Conservation (phyloP, 176 grass and related monocot species). For the Eleusine coracana region DNA sequence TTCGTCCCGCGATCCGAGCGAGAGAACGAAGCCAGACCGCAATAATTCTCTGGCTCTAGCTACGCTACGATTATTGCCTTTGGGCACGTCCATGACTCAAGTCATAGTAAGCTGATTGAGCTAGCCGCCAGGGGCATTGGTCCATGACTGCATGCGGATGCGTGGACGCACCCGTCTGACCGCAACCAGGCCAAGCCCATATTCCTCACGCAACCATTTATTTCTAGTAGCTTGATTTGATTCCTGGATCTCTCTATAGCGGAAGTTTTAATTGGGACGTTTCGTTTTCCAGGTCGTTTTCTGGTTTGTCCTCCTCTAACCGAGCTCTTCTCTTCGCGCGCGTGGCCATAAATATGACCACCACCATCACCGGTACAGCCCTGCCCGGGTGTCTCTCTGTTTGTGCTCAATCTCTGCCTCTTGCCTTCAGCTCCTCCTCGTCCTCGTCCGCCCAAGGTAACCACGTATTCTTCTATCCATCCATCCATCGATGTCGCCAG, state of each 20-base stretch:
- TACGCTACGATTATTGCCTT: too few species aligned
- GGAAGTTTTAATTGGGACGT: background rate
- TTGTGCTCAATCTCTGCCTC: background rate
- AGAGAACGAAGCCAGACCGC: background rate
- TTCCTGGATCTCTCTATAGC: background rate
- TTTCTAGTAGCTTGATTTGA: background rate
- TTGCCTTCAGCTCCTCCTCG: background rate
- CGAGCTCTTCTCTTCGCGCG: background rate
- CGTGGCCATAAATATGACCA: background rate
- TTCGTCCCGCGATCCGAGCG: too few species aligned
- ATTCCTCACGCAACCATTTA: constrained; percentile 18
- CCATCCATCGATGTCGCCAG: too few species aligned
- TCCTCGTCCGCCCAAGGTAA: constrained; percentile 1
- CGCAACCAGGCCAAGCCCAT: background rate
- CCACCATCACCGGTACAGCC: background rate
- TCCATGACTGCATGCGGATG: too few species aligned
- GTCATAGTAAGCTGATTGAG: too few species aligned
- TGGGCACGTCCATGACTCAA: too few species aligned
- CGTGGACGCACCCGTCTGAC: background rate
- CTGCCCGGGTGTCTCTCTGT: background rate
- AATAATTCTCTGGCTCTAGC: background rate
- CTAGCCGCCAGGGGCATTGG: background rate
- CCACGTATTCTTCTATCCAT: background rate
- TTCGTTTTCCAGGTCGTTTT: constrained; percentile 33
- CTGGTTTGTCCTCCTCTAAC: background rate